These are phyloP conservation scores for Talaromyces sp. DNA, from an alignment of 2,329 filamentous ascomycete species.

Conservation along the genomic window DNA sequence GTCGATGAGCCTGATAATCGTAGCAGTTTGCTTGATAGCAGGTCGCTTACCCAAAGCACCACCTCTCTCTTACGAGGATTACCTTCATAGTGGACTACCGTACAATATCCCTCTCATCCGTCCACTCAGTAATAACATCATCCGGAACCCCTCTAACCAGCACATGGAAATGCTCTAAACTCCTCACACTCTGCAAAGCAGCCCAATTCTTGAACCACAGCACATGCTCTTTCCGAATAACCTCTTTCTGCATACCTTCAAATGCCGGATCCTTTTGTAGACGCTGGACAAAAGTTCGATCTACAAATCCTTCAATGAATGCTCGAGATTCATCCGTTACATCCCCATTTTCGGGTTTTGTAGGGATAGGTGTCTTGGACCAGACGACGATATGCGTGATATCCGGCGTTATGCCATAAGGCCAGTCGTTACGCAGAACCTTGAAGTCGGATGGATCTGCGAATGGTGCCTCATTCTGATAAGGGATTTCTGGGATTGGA, in stretches of 20 bases:
- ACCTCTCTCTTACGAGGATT: not conserved
- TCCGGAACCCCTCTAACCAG: slow-evolving; percentile 51
- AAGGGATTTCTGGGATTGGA: slow-evolving; percentile 37
- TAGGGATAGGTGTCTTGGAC: slow-evolving; percentile 52
- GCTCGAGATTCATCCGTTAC: slow-evolving; percentile 51
- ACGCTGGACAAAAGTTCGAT: slow-evolving; percentile 49
- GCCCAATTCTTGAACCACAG: slow-evolving; percentile 67
- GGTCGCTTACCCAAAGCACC: not conserved
- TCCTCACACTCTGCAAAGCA: slow-evolving; percentile 59
- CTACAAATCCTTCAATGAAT: slow-evolving; percentile 52
- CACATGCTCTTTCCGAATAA: slow-evolving; percentile 39
- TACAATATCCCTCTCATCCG: slow-evolving; percentile 32
- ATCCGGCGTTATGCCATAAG: slow-evolving; percentile 56
- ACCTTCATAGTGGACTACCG: not conserved
- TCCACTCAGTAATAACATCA: slow-evolving; percentile 46
- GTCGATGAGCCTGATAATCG: not conserved
- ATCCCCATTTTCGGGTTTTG: slow-evolving; percentile 49
- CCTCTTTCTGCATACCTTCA: slow-evolving; percentile 35
- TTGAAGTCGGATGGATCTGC: slow-evolving; percentile 54
- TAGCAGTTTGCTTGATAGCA: not conserved
- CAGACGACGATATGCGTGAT: slow-evolving; percentile 60
- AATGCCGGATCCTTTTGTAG: slow-evolving; percentile 38
- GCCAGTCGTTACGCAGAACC: slow-evolving; percentile 63
- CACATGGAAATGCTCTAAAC: slow-evolving; percentile 59
- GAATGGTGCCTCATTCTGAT: slow-evolving; percentile 53